Conservation (phyloP, 2,329 filamentous ascomycete species). For the Fusarium neocosmosporiellum region DNA sequence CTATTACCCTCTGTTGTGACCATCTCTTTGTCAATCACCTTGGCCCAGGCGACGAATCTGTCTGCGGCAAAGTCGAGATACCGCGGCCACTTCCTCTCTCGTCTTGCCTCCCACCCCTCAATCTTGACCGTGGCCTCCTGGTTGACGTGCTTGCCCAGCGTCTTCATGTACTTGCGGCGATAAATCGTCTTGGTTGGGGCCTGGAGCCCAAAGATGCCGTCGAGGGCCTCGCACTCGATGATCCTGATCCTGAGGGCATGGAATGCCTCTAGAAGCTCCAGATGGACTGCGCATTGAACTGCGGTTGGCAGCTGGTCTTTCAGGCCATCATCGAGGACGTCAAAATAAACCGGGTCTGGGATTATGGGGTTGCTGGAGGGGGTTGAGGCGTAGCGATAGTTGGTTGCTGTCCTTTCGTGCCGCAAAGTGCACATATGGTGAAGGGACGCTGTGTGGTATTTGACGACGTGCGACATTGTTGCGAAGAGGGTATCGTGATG, state of each 20-base stretch:
- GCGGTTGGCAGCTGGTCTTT: slow-evolving; percentile 20
- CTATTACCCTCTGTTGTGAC: neutral
- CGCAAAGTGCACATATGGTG: slow-evolving; percentile 8
- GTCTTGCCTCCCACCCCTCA: slow-evolving; percentile 6
- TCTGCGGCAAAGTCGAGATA: slow-evolving; percentile 38
- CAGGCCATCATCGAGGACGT: neutral
- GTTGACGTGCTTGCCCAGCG: slow-evolving; percentile 18
- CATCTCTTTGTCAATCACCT: slow-evolving; percentile 12
- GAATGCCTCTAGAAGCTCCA: slow-evolving; percentile 69
- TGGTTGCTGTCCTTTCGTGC: slow-evolving; percentile 1
- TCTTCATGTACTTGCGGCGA: slow-evolving; percentile 21
- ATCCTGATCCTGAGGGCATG: slow-evolving; percentile 57
- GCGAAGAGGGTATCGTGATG: neutral
- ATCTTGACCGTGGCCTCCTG: slow-evolving; percentile 16
- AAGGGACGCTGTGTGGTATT: slow-evolving; percentile 17
- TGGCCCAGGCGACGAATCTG: slow-evolving; percentile 38
- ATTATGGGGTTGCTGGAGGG: slow-evolving; percentile 27
- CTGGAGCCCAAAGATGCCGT: slow-evolving; percentile 22
- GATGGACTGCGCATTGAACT: slow-evolving; percentile 62
- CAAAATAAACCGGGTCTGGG: slow-evolving; percentile 22
- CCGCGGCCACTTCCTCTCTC: slow-evolving; percentile 32
- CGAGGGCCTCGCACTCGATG: slow-evolving; percentile 24
- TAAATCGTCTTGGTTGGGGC: slow-evolving; percentile 22
- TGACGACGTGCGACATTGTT: slow-evolving; percentile 32
- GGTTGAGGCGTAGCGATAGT: slow-evolving; percentile 2